Conservation (phyloP, 352 stramenopile genomes). For the Pythium volutum region DNA sequence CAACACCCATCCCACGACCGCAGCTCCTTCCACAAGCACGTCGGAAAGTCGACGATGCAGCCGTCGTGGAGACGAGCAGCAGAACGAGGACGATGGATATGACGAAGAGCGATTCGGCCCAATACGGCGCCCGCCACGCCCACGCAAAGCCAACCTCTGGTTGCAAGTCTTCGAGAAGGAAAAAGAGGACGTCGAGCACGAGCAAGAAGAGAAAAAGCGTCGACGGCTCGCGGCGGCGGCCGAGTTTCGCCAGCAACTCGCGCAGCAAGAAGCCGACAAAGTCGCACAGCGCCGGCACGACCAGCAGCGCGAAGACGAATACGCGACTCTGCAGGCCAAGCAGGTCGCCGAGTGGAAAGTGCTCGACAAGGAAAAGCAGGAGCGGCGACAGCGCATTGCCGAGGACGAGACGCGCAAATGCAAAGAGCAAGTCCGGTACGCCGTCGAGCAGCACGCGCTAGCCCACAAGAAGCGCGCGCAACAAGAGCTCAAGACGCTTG, state of each 20-base stretch:
- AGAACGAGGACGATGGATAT: conserved; percentile 41
- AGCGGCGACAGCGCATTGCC: conserved; percentile 29
- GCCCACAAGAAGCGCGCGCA: conserved; percentile 38
- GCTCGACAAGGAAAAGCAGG: conserved; percentile 35
- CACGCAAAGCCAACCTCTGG: conserved; percentile 54
- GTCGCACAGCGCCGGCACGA: conserved; percentile 26
- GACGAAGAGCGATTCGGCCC: conserved; percentile 58
- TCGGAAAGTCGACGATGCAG: background rate
- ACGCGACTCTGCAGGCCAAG: conserved; percentile 33
- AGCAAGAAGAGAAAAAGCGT: conserved; percentile 42
- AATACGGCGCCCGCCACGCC: conserved; percentile 42
- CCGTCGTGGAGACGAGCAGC: background rate
- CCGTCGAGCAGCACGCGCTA: conserved; percentile 34
- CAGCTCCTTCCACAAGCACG: background rate
- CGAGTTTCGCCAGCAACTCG: conserved; percentile 38
- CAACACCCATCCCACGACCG: background rate
- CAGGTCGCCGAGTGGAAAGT: conserved; percentile 45
- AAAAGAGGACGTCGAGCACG: conserved; percentile 46
- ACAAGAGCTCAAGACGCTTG: conserved; percentile 42
- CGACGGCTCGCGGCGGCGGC: conserved; percentile 36
- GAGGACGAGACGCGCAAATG: conserved; percentile 40
- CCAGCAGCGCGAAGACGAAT: conserved; percentile 32
- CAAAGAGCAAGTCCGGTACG: conserved; percentile 39
- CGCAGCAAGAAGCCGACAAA: conserved; percentile 46
- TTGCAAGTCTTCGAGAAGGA: conserved; percentile 64